Evolutionary conservation across 805 yeast species (phyloP), one percentile per base, ranked within the genome.

Genomic region (Starmerella ratchasimensis): DNA sequence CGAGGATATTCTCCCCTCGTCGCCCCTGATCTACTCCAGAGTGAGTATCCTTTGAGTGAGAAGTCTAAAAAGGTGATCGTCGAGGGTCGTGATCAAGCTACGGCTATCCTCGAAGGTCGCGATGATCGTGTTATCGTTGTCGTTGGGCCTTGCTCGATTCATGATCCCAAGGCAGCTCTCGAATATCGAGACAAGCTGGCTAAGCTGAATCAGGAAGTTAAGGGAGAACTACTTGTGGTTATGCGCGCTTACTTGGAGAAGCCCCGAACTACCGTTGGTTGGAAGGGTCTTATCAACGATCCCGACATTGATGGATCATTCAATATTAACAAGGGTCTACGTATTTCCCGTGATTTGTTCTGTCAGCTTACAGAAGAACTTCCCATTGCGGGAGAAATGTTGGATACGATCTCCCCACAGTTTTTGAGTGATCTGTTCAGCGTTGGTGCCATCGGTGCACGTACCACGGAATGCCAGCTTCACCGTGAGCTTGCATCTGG

Each of bases 241-340:
- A 90, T 90, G 98, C 76, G 98, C 64, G 97, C 97, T 3, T 90
- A 90, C 66, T 69, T 90, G 54, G 98, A 88, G 61, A 88, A 88
- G 63, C 98, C 98, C 52, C 76, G 98, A 64, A 88, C 98, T 36
- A 88, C 97, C 21, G 97, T 90, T 32, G 98, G 98, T 43, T 88
- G 98, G 98, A 88, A 88, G 64, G 98, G 98, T 50, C 69, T 88
- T 49, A 90, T 88, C 54, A 88, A 88, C 58, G 98, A 88, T 60
- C 98, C 98, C 23, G 94, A 90, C 54, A 78, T 88, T 52, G 93
- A 88, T 60, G 82, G 82, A 43, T 69, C 93, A 36, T 88, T 81
- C 74, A 74, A 84, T 52, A 88, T 88, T 59, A 88, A 88, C 68
- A 86, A 88, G 63, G 98, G 98, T 52, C 70, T 88, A 50, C 69